These are phyloP conservation scores for Scheffersomyces quercinus DNA, from an alignment of 1,139 yeast genomes.

Conservation along the genomic window DNA sequence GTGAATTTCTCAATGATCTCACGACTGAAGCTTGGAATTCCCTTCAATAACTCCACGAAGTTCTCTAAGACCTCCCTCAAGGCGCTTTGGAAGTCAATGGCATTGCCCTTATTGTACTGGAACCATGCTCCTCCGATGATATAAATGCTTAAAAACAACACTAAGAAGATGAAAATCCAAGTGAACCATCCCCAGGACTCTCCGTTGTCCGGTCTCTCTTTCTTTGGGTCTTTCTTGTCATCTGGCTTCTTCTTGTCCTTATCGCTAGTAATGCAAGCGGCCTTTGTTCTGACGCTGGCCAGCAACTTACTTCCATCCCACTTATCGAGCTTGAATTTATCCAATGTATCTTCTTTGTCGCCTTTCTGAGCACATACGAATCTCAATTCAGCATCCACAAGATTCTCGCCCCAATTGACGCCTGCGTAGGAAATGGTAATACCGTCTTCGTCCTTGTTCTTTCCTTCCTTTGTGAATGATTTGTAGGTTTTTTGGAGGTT, in stretches of 20 bases:
- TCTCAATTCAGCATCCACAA: slow-evolving; percentile 51
- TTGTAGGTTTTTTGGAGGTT: slow-evolving; percentile 34
- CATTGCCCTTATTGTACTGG: slow-evolving; percentile 55
- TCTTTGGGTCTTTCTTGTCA: slow-evolving; percentile 22
- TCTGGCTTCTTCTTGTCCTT: slow-evolving; percentile 22
- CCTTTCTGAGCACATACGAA: slow-evolving; percentile 51
- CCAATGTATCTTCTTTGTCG: slow-evolving; percentile 26
- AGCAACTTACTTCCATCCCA: slow-evolving; percentile 35
- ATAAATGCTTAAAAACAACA: slow-evolving; percentile 68
- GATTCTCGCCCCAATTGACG: slow-evolving; percentile 70
- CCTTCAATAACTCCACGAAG: slow-evolving; percentile 54
- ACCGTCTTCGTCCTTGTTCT: slow-evolving; percentile 36
- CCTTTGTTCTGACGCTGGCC: slow-evolving; percentile 30
- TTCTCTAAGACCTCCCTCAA: slow-evolving; percentile 75
- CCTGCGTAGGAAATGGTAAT: slow-evolving; percentile 50
- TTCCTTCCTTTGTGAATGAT: slow-evolving; percentile 15
- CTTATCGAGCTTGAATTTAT: slow-evolving; percentile 24
- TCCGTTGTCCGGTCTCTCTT: slow-evolving; percentile 25
- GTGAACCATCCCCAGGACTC: slow-evolving; percentile 78
- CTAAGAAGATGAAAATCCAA: slow-evolving; percentile 68
- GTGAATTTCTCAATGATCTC: slow-evolving; percentile 73
- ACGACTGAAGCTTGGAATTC: slow-evolving; percentile 69
- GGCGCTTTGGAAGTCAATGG: slow-evolving; percentile 53
- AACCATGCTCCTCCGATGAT: slow-evolving; percentile 82
- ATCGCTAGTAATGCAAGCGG: slow-evolving; percentile 41